Base-by-base conservation (phyloP, 1,284 basidiomycete genomes). In the Cystodermella granulosa region DNA sequence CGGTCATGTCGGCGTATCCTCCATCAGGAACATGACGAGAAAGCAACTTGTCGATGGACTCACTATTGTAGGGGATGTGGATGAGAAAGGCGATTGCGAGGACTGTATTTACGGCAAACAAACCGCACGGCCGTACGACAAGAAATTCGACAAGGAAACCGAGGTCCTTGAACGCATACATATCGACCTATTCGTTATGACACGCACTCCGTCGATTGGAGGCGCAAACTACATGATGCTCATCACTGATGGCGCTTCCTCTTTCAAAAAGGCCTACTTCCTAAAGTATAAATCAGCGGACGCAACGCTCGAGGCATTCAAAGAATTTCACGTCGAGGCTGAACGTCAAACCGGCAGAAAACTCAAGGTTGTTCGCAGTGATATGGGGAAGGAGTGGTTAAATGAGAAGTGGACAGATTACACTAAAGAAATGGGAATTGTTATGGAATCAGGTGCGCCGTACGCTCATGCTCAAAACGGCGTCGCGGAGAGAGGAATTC, bases 31-130 rank as follows among this genome's bases (percentile, higher is more conserved):
- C 0, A 50, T 58, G 47, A 37, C 34, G 0, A 46, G n/a, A 2
- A 49, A 50, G 22, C 38, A 36, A 1, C 26, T 60, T 1, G 54
- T 61, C 2, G 50, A 59, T 22, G 55, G 56, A 0, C 23, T 63
- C 0, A 21, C 46, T 3, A 46, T 60, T 7, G 49, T 34, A n/a
- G n/a, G n/a, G n/a, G 39, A 24, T 2, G 17, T 39, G 0, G 15
- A 49, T 8, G 4, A 43, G 3, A 23, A 4, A 1, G 49, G 54
- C 2, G 34, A 5, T 17, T 60, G 57, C 41, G 46, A 58, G 34
- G 52, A 57, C 34, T 62, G 59, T 34, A 54, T 58, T 3, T 49
- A 43, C n/a, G 55, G 56, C 3, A 61, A 59, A 39, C 56, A 57
- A 7, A 40, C 49, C 2, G 16, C 28, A 1, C 34, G 53, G 3